Conservation (phyloP, 2,329 filamentous ascomycete genomes). For the Pleurostoma richardsiae region DNA sequence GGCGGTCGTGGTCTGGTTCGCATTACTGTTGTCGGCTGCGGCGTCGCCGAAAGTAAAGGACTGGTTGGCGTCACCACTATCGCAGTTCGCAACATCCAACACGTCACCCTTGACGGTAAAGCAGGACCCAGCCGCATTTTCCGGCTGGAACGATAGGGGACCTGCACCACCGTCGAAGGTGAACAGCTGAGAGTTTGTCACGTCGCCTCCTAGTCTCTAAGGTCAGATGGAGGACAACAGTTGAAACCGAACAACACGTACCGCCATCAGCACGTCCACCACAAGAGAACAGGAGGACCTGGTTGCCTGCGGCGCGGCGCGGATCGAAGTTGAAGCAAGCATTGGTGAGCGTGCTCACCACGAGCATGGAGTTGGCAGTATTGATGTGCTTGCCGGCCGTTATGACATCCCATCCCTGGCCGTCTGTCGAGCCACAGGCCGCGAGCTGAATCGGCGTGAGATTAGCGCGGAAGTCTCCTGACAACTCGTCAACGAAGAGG, state of each 20-base stretch:
- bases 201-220: conserved; percentile 29
- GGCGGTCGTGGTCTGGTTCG: conserved; percentile 10
- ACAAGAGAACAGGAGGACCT: conserved; percentile 53
- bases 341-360: conserved; percentile 53
- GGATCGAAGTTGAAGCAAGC: conserved; percentile 56
- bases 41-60: conserved; percentile 28
- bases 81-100: conserved; percentile 38
- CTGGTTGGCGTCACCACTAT: conserved; percentile 32
- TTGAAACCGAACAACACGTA: conserved; percentile 12
- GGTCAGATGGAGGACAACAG: conserved; percentile 1
- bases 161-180: conserved; percentile 34
- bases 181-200: conserved; percentile 48
- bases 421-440: conserved; percentile 31
- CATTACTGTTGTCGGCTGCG: conserved; percentile 6
- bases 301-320: conserved; percentile 42
- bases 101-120: conserved; percentile 36
- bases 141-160: conserved; percentile 37
- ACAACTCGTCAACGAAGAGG: conserved; percentile 34
- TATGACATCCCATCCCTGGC: conserved; percentile 37
- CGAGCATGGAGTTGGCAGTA: conserved; percentile 35
- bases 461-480: conserved; percentile 39
- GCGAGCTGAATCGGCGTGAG: conserved; percentile 34
- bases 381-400: conserved; percentile 18
- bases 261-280: conserved; percentile 51
- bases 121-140: conserved; percentile 40